Evolutionary conservation across 2,329 filamentous ascomycete species (phyloP).

Genomic region (Gnomoniopsis smithogilvyi): DNA sequence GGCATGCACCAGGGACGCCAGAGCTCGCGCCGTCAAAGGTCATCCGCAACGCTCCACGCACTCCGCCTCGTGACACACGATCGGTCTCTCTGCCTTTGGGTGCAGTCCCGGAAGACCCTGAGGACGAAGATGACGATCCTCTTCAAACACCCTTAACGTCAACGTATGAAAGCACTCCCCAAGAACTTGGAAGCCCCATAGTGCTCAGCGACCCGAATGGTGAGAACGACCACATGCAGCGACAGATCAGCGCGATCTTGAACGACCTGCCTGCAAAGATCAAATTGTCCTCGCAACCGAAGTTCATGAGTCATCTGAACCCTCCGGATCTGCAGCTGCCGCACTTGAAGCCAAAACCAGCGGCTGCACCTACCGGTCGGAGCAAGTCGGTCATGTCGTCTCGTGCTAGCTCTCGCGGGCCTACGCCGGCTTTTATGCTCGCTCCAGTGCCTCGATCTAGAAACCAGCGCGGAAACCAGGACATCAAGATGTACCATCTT

Average conservation of each 20-base stretch:
- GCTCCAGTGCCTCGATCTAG: slow-evolving; percentile 57
- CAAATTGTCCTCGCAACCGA: slow-evolving; percentile 59
- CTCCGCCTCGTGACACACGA: slow-evolving; percentile 22
- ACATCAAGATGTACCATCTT: slow-evolving; percentile 90
- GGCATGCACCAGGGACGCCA: slow-evolving; percentile 9
- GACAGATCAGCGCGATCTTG: slow-evolving; percentile 77
- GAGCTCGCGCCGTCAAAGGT: slow-evolving; percentile 4
- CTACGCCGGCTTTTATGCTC: slow-evolving; percentile 66
- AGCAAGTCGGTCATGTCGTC: slow-evolving; percentile 47
- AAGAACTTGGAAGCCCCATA: slow-evolving; percentile 31
- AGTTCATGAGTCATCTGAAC: slow-evolving; percentile 49
- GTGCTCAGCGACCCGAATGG: slow-evolving; percentile 33
- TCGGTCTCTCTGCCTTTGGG: slow-evolving; percentile 40
- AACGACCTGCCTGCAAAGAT: slow-evolving; percentile 77
- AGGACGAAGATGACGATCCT: slow-evolving; percentile 39
- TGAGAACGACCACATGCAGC: slow-evolving; percentile 68
- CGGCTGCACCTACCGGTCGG: slow-evolving; percentile 36
- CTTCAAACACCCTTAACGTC: slow-evolving; percentile 41
- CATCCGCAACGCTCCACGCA: slow-evolving; percentile 8
- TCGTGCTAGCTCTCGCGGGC: slow-evolving; percentile 47
- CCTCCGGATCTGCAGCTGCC: slow-evolving; percentile 55
- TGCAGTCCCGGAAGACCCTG: slow-evolving; percentile 38
- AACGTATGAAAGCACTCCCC: slow-evolving; percentile 41
- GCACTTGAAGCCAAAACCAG: slow-evolving; percentile 30
- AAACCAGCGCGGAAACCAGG: slow-evolving; percentile 54